Evolutionary conservation across 2,329 filamentous ascomycete species (phyloP).

Genomic region (Lecanicillium sp.): DNA sequence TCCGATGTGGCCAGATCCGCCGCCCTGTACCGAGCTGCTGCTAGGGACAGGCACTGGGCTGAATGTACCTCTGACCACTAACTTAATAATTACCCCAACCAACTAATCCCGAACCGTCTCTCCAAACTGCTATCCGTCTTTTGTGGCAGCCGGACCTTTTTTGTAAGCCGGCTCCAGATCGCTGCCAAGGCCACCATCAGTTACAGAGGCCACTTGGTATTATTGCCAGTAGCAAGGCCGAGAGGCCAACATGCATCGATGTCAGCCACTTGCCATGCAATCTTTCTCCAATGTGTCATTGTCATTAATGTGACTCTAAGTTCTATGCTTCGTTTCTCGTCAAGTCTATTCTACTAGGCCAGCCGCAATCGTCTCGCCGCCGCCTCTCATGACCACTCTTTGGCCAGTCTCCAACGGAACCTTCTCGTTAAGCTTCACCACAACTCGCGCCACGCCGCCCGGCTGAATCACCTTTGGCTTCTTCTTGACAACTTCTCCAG

Average conservation of each 20-base stretch:
- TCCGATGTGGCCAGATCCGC: not conserved
- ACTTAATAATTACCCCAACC: not conserved
- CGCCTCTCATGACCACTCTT: constrained; percentile 72
- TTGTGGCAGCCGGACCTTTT: constrained; percentile 13
- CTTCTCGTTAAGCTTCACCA: constrained; percentile 65
- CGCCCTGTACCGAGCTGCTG: no score
- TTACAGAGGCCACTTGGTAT: constrained; percentile 18
- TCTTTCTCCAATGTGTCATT: no score
- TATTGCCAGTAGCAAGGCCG: not conserved
- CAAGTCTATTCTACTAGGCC: constrained; percentile 65
- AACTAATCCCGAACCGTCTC: not conserved
- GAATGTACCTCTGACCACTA: no score
- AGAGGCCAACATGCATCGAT: constrained; percentile 13
- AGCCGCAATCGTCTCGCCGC: constrained; percentile 80
- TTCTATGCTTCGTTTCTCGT: constrained; percentile 11
- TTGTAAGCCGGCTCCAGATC: constrained; percentile 20
- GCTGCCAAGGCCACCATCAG: constrained; percentile 20
- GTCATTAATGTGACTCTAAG: no score
- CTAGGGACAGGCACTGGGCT: no score
- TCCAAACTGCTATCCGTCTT: not conserved
- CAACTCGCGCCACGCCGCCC: constrained; percentile 68
- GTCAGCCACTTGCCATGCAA: no score
- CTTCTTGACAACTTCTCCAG: constrained; percentile 71
- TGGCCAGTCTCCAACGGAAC: constrained; percentile 76
- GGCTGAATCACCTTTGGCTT: constrained; percentile 79